Evolutionary conservation across 768 basidiomycete species (phyloP), one percentile per base, ranked within the genome.

Genomic region (Kwoniella europaea): DNA sequence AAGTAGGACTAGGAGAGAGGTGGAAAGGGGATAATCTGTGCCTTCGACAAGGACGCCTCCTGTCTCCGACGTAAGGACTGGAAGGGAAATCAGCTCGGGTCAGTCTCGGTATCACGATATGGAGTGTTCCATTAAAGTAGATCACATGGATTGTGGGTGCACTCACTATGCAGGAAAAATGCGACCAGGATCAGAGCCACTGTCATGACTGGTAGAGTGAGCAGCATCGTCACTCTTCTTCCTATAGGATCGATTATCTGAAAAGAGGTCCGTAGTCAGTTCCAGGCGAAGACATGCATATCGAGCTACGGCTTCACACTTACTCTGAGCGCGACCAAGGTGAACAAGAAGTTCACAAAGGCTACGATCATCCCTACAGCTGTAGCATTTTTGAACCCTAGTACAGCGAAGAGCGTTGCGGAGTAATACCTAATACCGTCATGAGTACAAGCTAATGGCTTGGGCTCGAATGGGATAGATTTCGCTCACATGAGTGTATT

Each of bases 371-470:
- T 87, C 0, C 91, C 91, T 35, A 92, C 91, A 0, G 91, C 91
- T 2, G 91, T 92, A 0, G 92, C 90, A 77, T 93, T 90, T 78
- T 91, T 85, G 84, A 93, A 93, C 0, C 92, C 92, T 60, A 93
- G 90, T 72, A 89, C 86, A 74, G 90, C 88, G 85, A 93, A 93
- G 13, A 93, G 86, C 0, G 91, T 91, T 3, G 91, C 90, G 22
- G 90, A 90, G 78, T 90, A 90, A 76, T 76, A 77, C 74, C 67
- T 71, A 15, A 7, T 20, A 29, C 42, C 15, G 50, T 52, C 3
- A 9, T 35, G 6, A 35, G 35, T 3, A n/a, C 5, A 2, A 44
- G 41, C 6, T 2, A 43, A 62, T 18, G 1, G 24, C 12, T 13
- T n/a, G 16, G 43, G n/a, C 35, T 29, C n/a, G 59, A 57, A 0